Conservation (phyloP, 257 asterid species). For the Solanum virginianum region DNA sequence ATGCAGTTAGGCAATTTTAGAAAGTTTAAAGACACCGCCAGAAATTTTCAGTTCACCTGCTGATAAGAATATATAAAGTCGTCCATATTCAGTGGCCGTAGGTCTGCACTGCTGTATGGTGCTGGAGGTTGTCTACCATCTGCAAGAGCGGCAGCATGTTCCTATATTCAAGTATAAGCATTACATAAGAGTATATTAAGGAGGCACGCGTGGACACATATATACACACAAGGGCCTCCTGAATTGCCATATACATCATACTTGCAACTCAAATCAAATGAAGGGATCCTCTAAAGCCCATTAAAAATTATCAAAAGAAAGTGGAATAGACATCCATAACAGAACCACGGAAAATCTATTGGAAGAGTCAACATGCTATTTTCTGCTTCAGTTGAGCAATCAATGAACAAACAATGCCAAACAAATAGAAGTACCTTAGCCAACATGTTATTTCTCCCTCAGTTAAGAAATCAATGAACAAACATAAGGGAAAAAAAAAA, state of each 20-base stretch:
- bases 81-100: constrained; percentile 56
- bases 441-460: not conserved
- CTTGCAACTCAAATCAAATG: not conserved
- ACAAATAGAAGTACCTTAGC: not conserved
- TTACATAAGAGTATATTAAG: too few relatives aligned
- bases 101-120: constrained; percentile 57
- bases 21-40: not conserved
- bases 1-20: not conserved
- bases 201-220: not conserved
- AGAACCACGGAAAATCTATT: not conserved
- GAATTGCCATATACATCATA: not conserved
- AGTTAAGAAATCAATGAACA: not conserved
- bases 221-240: not conserved
- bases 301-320: not conserved
- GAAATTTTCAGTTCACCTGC: constrained; percentile 28
- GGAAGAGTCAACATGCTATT: not conserved
- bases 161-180: constrained; percentile 31
- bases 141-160: constrained; percentile 50
- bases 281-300: not conserved
- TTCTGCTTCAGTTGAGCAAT: not conserved
- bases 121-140: constrained; percentile 67
- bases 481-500: not conserved
- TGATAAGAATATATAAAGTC: constrained; percentile 82
- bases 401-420: not conserved
- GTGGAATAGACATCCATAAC: not conserved